Percentiles rank a stretch among this genome's conserved stretches.
Evolutionary conservation across 2,329 filamentous ascomycete species (phyloP).

Genomic region (Alternaria hordeiaustralica): DNA sequence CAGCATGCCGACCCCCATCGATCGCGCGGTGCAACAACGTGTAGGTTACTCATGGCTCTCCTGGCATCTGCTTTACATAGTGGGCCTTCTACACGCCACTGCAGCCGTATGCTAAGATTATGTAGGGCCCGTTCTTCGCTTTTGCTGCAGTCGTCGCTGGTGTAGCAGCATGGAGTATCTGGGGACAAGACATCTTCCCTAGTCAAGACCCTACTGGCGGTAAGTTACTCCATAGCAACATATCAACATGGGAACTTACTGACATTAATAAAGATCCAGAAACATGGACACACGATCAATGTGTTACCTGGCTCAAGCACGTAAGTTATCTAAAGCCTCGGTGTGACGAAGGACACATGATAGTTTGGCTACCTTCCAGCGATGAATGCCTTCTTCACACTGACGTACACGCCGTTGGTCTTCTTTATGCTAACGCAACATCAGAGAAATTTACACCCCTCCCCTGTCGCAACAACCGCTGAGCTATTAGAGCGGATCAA

Average conservation of each 20-base stretch:
- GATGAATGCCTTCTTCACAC: not conserved
- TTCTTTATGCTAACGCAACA: not conserved
- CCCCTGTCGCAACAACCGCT: conserved; percentile 64
- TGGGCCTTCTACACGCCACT: conserved; percentile 15
- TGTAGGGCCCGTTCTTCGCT: conserved; percentile 46
- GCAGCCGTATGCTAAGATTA: conserved; percentile 2
- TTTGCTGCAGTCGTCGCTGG: conserved; percentile 84
- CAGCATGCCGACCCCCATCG: conserved; percentile 58
- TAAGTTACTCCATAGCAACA: too few relatives aligned
- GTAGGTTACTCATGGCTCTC: conserved; percentile 40
- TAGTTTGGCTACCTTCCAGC: not conserved
- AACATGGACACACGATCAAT: conserved; percentile 79
- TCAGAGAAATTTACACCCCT: conserved; percentile 70
- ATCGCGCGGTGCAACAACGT: conserved; percentile 55
- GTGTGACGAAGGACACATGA: not conserved
- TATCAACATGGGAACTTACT: too few relatives aligned
- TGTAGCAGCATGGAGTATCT: conserved; percentile 82
- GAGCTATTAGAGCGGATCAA: conserved; percentile 73
- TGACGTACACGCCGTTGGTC: not conserved
- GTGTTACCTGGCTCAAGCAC: conserved; percentile 78
- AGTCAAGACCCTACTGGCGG: conserved; percentile 78
- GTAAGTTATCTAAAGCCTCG: conserved; percentile 62
- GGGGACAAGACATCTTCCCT: conserved; percentile 85
- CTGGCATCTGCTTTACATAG: conserved; percentile 31
- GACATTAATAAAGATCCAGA: too few relatives aligned